Evolutionary conservation across 2,329 filamentous ascomycete genomes (phyloP).

Genomic region (Aspergillus luchuensis): DNA sequence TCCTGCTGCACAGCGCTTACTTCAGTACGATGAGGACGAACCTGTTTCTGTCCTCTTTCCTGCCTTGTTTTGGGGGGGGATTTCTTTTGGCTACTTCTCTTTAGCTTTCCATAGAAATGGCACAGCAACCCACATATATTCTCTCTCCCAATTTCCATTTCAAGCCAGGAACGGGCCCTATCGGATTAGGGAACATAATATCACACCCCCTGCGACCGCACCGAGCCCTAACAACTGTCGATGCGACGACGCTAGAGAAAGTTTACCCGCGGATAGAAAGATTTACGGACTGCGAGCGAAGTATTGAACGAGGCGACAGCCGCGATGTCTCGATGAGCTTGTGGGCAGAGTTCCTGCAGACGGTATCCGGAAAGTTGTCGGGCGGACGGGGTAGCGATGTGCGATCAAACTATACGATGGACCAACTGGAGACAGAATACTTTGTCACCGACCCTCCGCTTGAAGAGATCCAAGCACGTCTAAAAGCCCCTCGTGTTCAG

Average conservation of each 20-base stretch:
- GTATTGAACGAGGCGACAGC: not conserved
- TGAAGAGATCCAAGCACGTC: not conserved
- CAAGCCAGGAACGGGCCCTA: not conserved
- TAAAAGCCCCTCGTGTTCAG: not conserved
- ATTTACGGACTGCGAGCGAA: not conserved
- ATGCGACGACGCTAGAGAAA: not conserved
- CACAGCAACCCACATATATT: not conserved
- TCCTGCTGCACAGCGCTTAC: no score
- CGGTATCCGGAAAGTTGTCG: not conserved
- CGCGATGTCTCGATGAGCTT: not conserved
- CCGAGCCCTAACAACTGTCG: not conserved
- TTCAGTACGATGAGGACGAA: no score
- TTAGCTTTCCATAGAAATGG: not conserved
- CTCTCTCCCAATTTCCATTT: not conserved
- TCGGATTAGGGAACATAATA: not conserved
- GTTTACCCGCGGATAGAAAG: not conserved
- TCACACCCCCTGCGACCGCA: not conserved
- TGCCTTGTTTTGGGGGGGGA: no score
- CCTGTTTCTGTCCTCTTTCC: no score
- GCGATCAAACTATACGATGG: not conserved
- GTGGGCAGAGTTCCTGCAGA: not conserved
- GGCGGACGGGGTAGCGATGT: not conserved
- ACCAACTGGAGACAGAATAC: not conserved
- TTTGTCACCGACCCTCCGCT: not conserved
- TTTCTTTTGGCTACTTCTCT: no score